These are phyloP conservation scores for Sambucus nigra DNA, from an alignment of 129 eudicot genomes.

Conservation along the genomic window DNA sequence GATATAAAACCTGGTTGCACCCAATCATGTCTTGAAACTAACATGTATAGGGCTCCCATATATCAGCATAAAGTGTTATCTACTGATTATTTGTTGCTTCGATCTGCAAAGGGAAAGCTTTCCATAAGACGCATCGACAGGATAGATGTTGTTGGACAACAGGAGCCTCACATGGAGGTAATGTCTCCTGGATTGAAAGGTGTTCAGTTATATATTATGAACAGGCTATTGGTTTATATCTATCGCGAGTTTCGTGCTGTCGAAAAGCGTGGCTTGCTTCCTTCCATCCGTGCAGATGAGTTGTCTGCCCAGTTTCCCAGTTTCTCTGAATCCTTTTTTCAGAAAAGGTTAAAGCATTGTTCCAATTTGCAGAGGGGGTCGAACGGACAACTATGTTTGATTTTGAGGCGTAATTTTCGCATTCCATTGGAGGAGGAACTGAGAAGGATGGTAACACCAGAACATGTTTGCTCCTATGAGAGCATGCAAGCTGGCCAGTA, in stretches of 20 bases:
- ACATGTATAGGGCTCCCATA: constrained; percentile 91
- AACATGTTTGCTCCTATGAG: constrained; percentile 84
- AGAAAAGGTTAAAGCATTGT: constrained; percentile 64
- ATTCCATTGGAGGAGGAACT: constrained; percentile 88
- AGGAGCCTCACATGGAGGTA: constrained; percentile 98
- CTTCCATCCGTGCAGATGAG: constrained; percentile 78
- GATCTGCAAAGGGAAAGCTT: constrained; percentile 92
- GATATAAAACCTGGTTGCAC: constrained; percentile 85
- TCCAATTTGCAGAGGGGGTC: constrained; percentile 90
- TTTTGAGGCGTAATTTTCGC: constrained; percentile 68
- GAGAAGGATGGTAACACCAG: constrained; percentile 90
- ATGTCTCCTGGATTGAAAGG: constrained; percentile 77
- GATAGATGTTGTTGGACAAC: constrained; percentile 89
- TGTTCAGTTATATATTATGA: constrained; percentile 65
- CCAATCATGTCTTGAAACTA: constrained; percentile 89
- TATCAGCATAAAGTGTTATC: constrained; percentile 76
- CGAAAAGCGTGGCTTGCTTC: constrained; percentile 74
- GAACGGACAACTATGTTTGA: constrained; percentile 47
- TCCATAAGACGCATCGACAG: constrained; percentile 91
- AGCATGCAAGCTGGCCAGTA: constrained; percentile 95
- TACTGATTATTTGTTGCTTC: constrained; percentile 82
- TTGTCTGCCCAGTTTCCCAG: constrained; percentile 68
- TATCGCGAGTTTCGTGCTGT: constrained; percentile 82
- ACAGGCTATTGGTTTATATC: constrained; percentile 74
- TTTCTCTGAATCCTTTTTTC: constrained; percentile 57